Percentiles rank a stretch among this genome's conserved stretches.
Evolutionary conservation across 345 rosid genomes (phyloP).

Genomic region (Dipteronia sinensis): DNA sequence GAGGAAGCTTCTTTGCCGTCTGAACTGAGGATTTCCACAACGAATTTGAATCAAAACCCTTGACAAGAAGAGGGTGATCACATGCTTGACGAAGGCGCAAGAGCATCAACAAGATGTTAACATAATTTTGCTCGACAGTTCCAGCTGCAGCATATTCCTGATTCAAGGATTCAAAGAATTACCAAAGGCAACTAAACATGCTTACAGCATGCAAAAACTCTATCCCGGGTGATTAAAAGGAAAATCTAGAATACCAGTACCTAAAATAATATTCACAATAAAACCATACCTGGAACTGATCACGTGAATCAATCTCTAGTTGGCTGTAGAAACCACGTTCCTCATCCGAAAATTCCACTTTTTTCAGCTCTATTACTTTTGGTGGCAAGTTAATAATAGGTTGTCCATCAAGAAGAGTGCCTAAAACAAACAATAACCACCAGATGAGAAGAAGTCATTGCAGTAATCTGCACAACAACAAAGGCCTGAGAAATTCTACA

Average conservation of each 20-base stretch:
- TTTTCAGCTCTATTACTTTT: constrained; percentile 66
- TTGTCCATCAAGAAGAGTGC: constrained; percentile 81
- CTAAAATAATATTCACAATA: constrained; percentile 4
- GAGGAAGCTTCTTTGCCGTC: constrained; percentile 60
- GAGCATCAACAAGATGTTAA: constrained; percentile 94
- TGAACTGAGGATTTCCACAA: constrained; percentile 58
- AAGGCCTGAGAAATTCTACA: constrained; percentile 19
- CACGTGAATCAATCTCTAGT: constrained; percentile 82
- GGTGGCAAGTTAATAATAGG: constrained; percentile 88
- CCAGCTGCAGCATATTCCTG: constrained; percentile 99
- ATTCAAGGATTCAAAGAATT: constrained; percentile 14
- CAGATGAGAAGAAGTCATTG: constrained; percentile 13
- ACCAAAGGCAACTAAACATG: background rate
- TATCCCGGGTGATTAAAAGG: background rate
- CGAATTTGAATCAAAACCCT: constrained; percentile 61
- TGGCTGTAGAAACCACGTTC: constrained; percentile 86
- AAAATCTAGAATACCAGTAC: background rate
- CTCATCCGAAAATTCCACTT: constrained; percentile 79
- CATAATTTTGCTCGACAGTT: constrained; percentile 93
- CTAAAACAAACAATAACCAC: constrained; percentile 39
- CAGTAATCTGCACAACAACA: constrained; percentile 17
- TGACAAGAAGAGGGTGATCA: constrained; percentile 96
- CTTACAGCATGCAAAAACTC: background rate
- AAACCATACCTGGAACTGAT: constrained; percentile 73
- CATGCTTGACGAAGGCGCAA: constrained; percentile 99